Evolutionary conservation across 2,329 filamentous ascomycete genomes (phyloP), one percentile per base, ranked within the genome.

Genomic region (Immersiporthe knoxdaviesiana): DNA sequence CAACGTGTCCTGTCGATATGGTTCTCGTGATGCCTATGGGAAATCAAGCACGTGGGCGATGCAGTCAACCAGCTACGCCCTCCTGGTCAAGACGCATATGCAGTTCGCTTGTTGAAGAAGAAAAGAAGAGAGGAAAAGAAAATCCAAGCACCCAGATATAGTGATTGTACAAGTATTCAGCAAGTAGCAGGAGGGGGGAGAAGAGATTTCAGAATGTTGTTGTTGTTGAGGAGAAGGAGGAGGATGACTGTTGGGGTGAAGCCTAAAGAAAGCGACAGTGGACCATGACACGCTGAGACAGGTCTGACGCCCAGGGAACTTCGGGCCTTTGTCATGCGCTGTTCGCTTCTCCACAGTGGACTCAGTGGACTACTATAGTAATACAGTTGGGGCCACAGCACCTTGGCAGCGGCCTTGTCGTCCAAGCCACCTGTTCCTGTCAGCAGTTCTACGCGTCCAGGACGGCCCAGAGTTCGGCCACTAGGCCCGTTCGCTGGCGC

Each of bases 321-420:
- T 24, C 18, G 37, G 63, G 54, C 21, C 56, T 18, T 56, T 52
- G 63, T 58, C 58, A 66, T 66, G 63, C 59, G 59, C 47, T 67
- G 59, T 67, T 67, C 59, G 32, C 68, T 69, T 69, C 67, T 59
- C 68, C 68, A 69, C 68, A 67, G 27, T 63, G 47, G 47, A 41
- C 44, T 39, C n/a, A n/a, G n/a, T n/a, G n/a, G n/a, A 24, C 68
- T 39, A 32, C 68, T 58, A n/a, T n/a, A n/a, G n/a, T n/a, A n/a
- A n/a, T n/a, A n/a, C n/a, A n/a, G 63, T 63, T 62, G 67, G 66
- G 52, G 63, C 44, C 44, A 21, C 63, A 44, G 21, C 24, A 58
- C 16, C 41, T 50, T 24, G 21, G n/a, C 37, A 32, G 37, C 10
- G 39, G 37, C 11, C 12, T 39, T 30, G 39, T 56, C 12, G 14